Evolutionary conservation across 1,284 basidiomycete genomes (phyloP).

Genomic region (Fomitopsis pinicola): DNA sequence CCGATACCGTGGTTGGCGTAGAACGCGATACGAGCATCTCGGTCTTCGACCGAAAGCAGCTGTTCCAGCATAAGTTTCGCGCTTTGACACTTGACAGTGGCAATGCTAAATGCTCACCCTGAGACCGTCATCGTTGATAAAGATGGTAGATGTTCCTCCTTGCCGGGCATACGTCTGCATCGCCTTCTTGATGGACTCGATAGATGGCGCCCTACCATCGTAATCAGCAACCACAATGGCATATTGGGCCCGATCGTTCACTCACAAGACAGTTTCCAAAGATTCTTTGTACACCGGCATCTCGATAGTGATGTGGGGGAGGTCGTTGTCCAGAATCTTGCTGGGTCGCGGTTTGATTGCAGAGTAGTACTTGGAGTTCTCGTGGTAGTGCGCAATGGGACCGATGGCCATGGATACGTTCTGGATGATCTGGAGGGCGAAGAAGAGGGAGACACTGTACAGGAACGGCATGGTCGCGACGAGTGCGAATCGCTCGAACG

Average conservation of each 20-base stretch:
- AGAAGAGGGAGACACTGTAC: constrained; percentile 39
- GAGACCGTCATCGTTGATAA: constrained; percentile 50
- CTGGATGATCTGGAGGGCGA: constrained; percentile 34
- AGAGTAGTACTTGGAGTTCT: constrained; percentile 46
- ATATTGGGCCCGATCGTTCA: not conserved
- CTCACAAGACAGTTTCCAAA: constrained; percentile 33
- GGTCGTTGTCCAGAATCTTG: constrained; percentile 37
- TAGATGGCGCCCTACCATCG: constrained; percentile 33
- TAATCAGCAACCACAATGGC: not conserved
- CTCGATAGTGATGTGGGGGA: constrained; percentile 52
- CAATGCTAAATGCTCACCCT: constrained; percentile 23
- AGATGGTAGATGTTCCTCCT: constrained; percentile 48
- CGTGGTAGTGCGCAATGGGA: constrained; percentile 46
- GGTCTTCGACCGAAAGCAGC: constrained; percentile 55
- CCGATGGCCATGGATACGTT: constrained; percentile 38
- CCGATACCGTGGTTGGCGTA: constrained; percentile 81
- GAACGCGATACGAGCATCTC: constrained; percentile 62
- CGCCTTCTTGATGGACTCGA: constrained; percentile 43
- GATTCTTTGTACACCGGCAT: constrained; percentile 56
- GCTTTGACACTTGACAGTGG: not conserved
- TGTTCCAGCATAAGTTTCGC: constrained; percentile 26
- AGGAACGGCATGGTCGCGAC: constrained; percentile 36
- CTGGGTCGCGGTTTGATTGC: constrained; percentile 36
- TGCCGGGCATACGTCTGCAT: constrained; percentile 46
- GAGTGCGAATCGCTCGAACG: constrained; percentile 40